These are phyloP conservation scores for Zelonia costaricensis DNA, from an alignment of 208 protist genomes.

Conservation along the genomic window DNA sequence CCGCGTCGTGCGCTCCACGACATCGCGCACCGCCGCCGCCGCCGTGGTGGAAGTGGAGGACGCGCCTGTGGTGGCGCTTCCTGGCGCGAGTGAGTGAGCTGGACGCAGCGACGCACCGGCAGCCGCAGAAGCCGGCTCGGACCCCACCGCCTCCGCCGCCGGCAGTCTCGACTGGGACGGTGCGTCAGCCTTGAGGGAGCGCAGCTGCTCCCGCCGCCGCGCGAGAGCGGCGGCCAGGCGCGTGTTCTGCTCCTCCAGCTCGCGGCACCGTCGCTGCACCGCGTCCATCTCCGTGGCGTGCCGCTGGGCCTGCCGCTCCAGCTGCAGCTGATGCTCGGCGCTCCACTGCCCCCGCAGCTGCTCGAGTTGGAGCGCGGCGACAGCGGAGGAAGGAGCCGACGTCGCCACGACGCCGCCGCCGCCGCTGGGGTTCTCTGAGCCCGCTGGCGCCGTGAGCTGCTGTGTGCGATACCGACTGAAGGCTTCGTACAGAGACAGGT, in stretches of 20 bases:
- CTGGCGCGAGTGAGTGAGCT: no score
- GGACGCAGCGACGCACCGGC: constrained; percentile 2
- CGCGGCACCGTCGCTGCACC: constrained; percentile 25
- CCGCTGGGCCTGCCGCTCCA: constrained; percentile 48
- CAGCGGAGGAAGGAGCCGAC: neutral
- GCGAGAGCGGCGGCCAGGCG: constrained; percentile 50
- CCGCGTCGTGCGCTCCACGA: constrained; percentile 5
- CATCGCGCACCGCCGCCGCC: neutral
- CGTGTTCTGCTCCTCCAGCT: constrained; percentile 67
- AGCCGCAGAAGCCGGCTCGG: neutral
- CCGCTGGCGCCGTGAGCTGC: constrained; percentile 33
- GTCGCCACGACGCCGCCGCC: neutral
- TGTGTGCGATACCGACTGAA: constrained; percentile 65
- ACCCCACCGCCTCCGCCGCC: neutral
- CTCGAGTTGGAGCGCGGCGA: constrained; percentile 18
- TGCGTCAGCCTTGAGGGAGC: constrained; percentile 13
- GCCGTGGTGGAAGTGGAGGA: neutral
- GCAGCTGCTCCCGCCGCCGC: constrained; percentile 66
- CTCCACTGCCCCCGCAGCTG: constrained; percentile 37
- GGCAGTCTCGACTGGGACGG: neutral
- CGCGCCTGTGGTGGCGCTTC: no score
- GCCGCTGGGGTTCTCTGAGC: neutral
- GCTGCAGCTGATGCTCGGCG: constrained; percentile 46
- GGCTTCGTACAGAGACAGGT: constrained; percentile 67
- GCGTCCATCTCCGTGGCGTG: constrained; percentile 35